phyloP scores from a whole-genome alignment of 2,329 filamentous ascomycete genomes.

The Verticillium albo-atrum region DNA sequence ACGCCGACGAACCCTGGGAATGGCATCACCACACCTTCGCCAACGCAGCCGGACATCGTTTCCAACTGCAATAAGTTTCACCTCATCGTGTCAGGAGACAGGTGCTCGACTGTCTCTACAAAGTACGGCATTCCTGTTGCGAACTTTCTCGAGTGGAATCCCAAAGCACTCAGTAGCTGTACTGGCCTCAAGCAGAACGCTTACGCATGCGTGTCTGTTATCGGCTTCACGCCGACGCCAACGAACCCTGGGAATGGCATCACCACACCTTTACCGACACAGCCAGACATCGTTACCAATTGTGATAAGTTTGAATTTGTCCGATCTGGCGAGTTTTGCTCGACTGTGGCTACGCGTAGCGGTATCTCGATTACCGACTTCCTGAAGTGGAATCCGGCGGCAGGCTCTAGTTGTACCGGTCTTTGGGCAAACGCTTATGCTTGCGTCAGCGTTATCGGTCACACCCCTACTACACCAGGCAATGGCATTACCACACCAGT shows the following conservation, averaged over 20 bases:
- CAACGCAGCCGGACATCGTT: slow-evolving; percentile 5
- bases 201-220: slow-evolving; percentile 8
- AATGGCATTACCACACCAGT: slow-evolving; percentile 7
- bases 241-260: not conserved
- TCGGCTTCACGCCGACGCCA: not conserved
- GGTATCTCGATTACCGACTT: no score
- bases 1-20: not conserved
- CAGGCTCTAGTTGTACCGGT: no score
- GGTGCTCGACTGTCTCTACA: slow-evolving; percentile 14
- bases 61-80: slow-evolving; percentile 12
- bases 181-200: slow-evolving; percentile 13
- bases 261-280: no score
- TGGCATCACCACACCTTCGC: not conserved
- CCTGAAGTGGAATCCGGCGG: no score
- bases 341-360: no score
- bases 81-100: slow-evolving; percentile 10
- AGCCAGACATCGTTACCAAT: no score
- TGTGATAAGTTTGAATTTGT: no score
- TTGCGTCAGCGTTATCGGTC: no score
- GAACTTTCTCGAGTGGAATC: slow-evolving; percentile 24
- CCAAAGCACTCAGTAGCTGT: slow-evolving; percentile 19
- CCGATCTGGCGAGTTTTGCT: no score
- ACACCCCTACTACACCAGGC: no score
- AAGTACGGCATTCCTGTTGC: slow-evolving; percentile 14
- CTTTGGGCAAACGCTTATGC: no score